phyloP scores from a whole-genome alignment of 257 asterid species.

The Plantago elongata region DNA sequence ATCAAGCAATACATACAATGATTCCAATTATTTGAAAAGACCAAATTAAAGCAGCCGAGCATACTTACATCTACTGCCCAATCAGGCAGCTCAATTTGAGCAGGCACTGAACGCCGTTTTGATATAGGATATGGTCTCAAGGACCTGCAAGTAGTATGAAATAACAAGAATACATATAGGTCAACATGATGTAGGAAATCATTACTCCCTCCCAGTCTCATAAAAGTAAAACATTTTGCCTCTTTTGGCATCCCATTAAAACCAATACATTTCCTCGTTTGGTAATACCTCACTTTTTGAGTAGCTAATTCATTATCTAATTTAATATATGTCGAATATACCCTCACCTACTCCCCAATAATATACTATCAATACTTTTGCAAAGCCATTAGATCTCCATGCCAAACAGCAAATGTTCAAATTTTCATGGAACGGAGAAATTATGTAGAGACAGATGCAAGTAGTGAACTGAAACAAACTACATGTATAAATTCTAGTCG shows the following conservation, averaged over 20 bases:
- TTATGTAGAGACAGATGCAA: not conserved
- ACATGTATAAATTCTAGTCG: too few relatives aligned
- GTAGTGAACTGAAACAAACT: too few relatives aligned
- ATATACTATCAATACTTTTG: too few relatives aligned
- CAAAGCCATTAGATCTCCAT: too few relatives aligned
- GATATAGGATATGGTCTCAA: slow-evolving; percentile 86
- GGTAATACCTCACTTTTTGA: too few relatives aligned
- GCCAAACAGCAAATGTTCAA: not conserved
- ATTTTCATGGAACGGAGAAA: not conserved
- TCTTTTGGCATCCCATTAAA: too few relatives aligned
- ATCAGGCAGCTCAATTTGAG: slow-evolving; percentile 79
- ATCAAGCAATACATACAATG: not conserved
- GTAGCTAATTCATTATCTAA: too few relatives aligned
- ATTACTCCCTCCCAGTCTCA: too few relatives aligned
- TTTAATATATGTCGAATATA: too few relatives aligned
- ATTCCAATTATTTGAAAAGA: not conserved
- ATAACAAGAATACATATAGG: not conserved
- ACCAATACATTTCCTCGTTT: too few relatives aligned
- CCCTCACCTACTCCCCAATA: too few relatives aligned
- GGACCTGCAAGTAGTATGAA: slow-evolving; percentile 34
- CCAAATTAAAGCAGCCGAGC: slow-evolving; percentile 20
- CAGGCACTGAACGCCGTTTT: slow-evolving; percentile 58
- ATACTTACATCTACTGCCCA: slow-evolving; percentile 87
- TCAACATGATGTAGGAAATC: not conserved
- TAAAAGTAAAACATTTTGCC: too few relatives aligned